Base-by-base conservation (phyloP, 2,329 filamentous ascomycete species). In the Aspergillus quadricinctus region DNA sequence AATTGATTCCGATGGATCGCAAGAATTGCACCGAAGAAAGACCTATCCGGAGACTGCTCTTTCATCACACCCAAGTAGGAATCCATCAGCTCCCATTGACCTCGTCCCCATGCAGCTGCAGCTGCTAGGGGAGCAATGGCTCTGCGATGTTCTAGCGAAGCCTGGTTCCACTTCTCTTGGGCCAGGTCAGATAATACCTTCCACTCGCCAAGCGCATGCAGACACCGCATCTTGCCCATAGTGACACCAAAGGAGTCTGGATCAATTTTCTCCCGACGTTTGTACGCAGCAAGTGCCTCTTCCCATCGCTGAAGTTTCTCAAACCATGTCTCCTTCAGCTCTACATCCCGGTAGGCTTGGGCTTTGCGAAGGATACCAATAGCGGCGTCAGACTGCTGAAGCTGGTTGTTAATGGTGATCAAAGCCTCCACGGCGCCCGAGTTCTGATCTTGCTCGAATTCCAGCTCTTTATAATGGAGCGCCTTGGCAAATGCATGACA, bases 151-250 rank as follows among this genome's bases (percentile, higher is more conserved):
- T 97, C 94, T 4, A 88, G 83, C 4, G 87, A 87, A 7, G 93
- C 94, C 70, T 92, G 92, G 63, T 89, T 85, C 94, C 94, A 99
- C 52, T 93, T 96, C 69, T 92, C 92, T 69, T 95, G 89, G 0
- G 92, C 93, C 54, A 99, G 81, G 50, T 86, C 87, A 0, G 93
- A 95, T 17, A 99, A 81, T 3, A 91, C 86, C 64, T 97, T 95
- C 94, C 94, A 99, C 73, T 99, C 94, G 59, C 94, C 94, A 37
- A 99, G 81, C 8, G 94, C 95, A 71, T 99, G 94, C 61, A 97
- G 78, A 81, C 94, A 99, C 49, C 94, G 87, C 94, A 99, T 99
- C 77, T 99, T 99, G 63, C 94, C 94, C 92, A 99, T 97, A 35
- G 96, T 92, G 53, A 99, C 91, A 58, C 97, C 94, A 58, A 99